These are phyloP conservation scores for Piromyces sp. DNA, from an alignment of 192 early-diverging fungal species.

Conservation along the genomic window DNA sequence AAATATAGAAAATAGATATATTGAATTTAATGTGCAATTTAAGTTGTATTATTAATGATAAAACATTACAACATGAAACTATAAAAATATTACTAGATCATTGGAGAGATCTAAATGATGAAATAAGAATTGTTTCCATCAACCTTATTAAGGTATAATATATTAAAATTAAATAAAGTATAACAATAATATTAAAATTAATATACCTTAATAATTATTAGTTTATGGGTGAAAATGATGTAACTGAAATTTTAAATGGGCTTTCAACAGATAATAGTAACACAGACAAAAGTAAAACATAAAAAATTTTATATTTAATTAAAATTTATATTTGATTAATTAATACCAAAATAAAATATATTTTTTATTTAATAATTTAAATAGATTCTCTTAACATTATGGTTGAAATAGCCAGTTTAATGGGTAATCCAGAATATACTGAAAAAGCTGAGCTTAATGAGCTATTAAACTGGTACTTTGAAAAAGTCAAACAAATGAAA, in stretches of 20 bases:
- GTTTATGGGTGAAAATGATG: not conserved
- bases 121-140: not conserved
- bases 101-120: not conserved
- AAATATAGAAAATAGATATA: not conserved
- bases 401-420: slow-evolving; percentile 21
- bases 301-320: no score
- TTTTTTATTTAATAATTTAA: no score
- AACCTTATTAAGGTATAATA: not conserved
- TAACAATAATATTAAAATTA: not conserved
- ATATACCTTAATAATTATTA: not conserved
- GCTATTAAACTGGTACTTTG: slow-evolving; percentile 17
- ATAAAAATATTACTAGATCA: not conserved
- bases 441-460: slow-evolving; percentile 32
- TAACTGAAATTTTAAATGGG: not conserved
- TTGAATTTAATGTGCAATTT: not conserved
- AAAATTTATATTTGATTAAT: no score
- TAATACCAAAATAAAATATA: no score
- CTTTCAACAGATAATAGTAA: not conserved
- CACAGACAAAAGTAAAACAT: not conserved
- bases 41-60: not conserved
- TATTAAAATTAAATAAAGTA: not conserved
- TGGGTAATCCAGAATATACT: slow-evolving; percentile 24
- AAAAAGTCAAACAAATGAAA: not conserved
- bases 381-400: slow-evolving; percentile 17
- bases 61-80: not conserved